phyloP scores from a whole-genome alignment of 345 rosid genomes.

The Brassica incana region DNA sequence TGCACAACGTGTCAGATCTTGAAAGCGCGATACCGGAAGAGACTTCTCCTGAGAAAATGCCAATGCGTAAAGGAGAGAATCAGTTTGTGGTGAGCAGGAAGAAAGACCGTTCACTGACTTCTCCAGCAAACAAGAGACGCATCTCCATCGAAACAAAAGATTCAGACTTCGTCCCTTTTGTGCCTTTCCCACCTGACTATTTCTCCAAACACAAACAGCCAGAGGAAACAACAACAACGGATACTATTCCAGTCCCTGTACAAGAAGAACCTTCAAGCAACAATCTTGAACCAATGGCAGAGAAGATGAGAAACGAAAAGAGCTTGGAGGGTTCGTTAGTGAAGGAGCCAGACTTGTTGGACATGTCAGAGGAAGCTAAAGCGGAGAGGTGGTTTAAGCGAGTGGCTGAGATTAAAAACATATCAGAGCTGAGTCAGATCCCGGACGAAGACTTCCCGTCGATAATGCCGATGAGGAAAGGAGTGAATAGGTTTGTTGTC shows the following conservation, averaged over 20 bases:
- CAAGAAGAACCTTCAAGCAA: conserved; percentile 34
- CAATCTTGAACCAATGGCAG: conserved; percentile 9
- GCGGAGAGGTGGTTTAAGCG: conserved; percentile 96
- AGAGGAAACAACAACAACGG: conserved; percentile 40
- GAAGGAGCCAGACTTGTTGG: conserved; percentile 80
- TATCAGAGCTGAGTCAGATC: conserved; percentile 95
- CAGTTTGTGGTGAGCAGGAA: conserved; percentile 76
- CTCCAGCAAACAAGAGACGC: conserved; percentile 69
- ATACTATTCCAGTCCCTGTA: conserved; percentile 34
- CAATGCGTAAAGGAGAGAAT: conserved; percentile 76
- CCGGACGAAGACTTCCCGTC: conserved; percentile 98
- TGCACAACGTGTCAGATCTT: conserved; percentile 54
- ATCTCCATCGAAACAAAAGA: conserved; percentile 57
- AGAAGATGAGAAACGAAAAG: conserved; percentile 46
- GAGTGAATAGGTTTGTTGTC: conserved; percentile 54
- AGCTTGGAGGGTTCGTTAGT: conserved; percentile 92
- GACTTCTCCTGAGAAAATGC: conserved; percentile 73
- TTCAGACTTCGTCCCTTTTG: conserved; percentile 70
- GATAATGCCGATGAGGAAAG: conserved; percentile 99
- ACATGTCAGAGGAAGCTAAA: conserved; percentile 99
- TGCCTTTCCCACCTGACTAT: conserved; percentile 81
- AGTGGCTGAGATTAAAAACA: conserved; percentile 89
- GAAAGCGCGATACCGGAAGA: conserved; percentile 49
- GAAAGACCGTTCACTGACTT: conserved; percentile 67
- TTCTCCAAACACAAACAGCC: conserved; percentile 58